These are phyloP conservation scores for Cercospora zeina DNA, from an alignment of 2,329 filamentous ascomycete species.

Conservation along the genomic window DNA sequence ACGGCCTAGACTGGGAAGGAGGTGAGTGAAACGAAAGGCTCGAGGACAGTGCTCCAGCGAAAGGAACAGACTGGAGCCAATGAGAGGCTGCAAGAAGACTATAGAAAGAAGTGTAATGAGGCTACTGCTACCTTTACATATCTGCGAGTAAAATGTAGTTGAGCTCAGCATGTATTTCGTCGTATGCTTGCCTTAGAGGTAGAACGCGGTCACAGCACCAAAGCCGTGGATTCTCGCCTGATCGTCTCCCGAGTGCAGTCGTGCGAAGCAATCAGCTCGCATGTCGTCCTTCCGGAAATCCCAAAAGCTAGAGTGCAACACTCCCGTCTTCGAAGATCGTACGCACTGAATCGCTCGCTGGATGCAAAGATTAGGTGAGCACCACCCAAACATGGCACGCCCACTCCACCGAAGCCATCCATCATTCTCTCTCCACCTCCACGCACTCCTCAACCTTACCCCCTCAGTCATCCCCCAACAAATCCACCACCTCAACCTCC, in stretches of 20 bases:
- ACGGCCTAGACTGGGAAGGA: background rate
- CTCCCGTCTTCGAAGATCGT: background rate
- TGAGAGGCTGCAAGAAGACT: background rate
- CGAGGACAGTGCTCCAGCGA: background rate
- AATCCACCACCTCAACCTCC: constrained; percentile 26
- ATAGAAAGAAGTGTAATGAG: background rate
- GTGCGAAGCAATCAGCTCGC: background rate
- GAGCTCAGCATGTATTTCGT: background rate
- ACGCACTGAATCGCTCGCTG: background rate
- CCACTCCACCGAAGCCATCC: background rate
- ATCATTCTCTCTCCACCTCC: background rate
- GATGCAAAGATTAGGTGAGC: background rate
- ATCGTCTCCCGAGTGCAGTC: background rate
- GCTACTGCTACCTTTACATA: background rate
- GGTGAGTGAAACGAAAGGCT: background rate
- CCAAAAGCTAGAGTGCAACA: background rate
- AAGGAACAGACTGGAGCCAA: background rate
- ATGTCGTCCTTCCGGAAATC: background rate
- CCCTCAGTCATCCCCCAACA: constrained; percentile 23
- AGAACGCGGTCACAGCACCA: background rate
- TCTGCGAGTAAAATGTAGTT: background rate
- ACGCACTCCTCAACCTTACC: no score
- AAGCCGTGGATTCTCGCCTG: background rate
- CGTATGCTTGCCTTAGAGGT: background rate
- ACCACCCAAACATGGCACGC: background rate